Base-by-base conservation (phyloP, 495 filamentous ascomycete species). In the Podospora conica region DNA sequence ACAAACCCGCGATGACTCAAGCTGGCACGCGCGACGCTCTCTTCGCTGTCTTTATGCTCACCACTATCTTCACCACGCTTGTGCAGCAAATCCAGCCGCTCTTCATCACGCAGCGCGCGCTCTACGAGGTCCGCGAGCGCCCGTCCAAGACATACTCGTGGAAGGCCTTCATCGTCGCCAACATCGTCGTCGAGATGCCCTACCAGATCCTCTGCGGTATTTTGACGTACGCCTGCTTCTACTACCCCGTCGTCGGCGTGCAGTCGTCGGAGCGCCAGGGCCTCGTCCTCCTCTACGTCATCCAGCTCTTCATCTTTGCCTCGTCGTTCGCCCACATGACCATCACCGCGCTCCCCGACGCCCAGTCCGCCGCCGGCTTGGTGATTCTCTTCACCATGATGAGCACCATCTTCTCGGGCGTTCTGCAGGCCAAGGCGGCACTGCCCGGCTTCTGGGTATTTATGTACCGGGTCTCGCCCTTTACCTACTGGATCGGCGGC, bases 361-460 rank as follows among this genome's bases (percentile, higher is more conserved):
- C 87, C 9, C 85, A 88, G 71, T 83, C 85, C 3, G 88, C 84
- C 60, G 84, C 83, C 63, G 87, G 85, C 68, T 68, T 90, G 28
- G 86, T 86, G 63, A 84, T 87, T 61, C 66, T 90, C 69, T 64
- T 85, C 33, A 88, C 86, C 75, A 85, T 87, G 24, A 82, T 90
- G 57, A 84, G 78, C 71, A 79, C 87, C 61, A 77, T 88, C 68
- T 88, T 89, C 67, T 68, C 63, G 59, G 73, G 73, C 40, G 75
- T 75, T 20, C 68, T 77, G 15, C 85, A 87, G 66, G 66, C 82
- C 12, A 71, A 65, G 22, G 65, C 67, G 15, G 86, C 75, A 0
- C 75, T 90, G 1, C 87, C 88, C 3, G 76, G 83, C 0, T 91
- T 91, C 76, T 92, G 89, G 89, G 84, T 84, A 33, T 91, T 91